Conservation (phyloP, 371 early-diverging fungal genomes). For the Capillidium heterosporum region DNA sequence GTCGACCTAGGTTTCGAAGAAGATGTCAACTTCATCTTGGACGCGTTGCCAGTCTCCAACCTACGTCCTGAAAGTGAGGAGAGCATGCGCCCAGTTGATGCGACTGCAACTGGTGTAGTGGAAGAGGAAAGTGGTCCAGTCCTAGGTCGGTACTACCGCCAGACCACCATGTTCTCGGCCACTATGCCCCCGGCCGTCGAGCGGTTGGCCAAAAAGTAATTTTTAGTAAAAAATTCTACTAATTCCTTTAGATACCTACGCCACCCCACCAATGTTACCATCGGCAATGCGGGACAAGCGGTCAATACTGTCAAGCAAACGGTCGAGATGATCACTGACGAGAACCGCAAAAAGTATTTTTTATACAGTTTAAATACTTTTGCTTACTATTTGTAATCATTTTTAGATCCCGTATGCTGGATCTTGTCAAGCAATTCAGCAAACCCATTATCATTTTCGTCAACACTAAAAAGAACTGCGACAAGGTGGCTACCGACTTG, state of each 20-base stretch:
- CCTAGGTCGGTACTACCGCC: conserved; percentile 48
- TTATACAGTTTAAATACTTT: background rate
- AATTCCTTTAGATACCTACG: conserved; percentile 41
- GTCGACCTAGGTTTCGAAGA: conserved; percentile 95
- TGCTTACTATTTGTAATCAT: background rate
- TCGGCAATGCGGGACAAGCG: conserved; percentile 94
- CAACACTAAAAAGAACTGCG: conserved; percentile 81
- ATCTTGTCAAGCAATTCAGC: conserved; percentile 42
- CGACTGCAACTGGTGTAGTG: background rate
- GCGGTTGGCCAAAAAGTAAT: conserved; percentile 68
- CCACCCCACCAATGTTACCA: conserved; percentile 88
- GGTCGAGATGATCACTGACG: conserved; percentile 80
- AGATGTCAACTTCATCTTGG: conserved; percentile 87
- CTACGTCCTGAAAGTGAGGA: conserved; percentile 52
- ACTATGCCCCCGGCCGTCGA: conserved; percentile 97
- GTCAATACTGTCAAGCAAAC: conserved; percentile 87
- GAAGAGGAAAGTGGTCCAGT: background rate
- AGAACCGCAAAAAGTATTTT: conserved; percentile 53
- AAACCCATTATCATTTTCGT: conserved; percentile 95
- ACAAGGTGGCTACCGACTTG: conserved; percentile 48
- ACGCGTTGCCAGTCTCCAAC: conserved; percentile 80
- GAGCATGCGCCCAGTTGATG: background rate
- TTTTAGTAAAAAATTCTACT: background rate
- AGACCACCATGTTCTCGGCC: conserved; percentile 99
- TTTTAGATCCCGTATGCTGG: conserved; percentile 47